phyloP scores from a whole-genome alignment of 225 moss, liverwort and hornwort species.

The Neckera pumila region DNA sequence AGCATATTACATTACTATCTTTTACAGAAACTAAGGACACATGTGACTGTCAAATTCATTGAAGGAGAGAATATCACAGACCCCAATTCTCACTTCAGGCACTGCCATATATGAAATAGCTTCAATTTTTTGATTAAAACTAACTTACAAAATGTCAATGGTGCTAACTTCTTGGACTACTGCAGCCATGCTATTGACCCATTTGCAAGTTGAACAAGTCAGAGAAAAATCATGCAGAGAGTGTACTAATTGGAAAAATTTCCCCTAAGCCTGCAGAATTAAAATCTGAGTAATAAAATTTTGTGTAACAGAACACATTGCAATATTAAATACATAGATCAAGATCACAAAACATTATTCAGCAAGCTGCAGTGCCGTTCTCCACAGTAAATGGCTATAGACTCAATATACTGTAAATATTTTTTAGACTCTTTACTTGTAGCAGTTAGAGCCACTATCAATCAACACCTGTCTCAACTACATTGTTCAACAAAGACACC shows the following conservation, averaged over 20 bases:
- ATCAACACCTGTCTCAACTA: no score
- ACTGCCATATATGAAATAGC: background rate
- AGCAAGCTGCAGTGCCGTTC: background rate
- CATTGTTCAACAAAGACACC: background rate
- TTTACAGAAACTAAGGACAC: background rate
- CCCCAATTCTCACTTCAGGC: background rate
- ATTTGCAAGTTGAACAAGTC: background rate
- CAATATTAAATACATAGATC: background rate
- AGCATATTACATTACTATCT: background rate
- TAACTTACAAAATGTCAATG: background rate
- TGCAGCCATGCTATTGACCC: background rate
- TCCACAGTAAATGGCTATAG: background rate
- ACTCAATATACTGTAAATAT: background rate
- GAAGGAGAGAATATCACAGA: background rate
- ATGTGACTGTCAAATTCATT: background rate
- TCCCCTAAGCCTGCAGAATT: no score
- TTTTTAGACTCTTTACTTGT: background rate
- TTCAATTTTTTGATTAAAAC: background rate
- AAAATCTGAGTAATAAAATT: no score
- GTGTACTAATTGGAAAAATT: background rate
- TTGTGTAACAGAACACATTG: background rate
- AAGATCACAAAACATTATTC: background rate
- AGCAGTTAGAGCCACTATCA: background rate
- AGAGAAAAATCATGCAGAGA: no score
- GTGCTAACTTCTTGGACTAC: background rate